Conservation (phyloP, 2,329 filamentous ascomycete species). For the Penicillium sp. region DNA sequence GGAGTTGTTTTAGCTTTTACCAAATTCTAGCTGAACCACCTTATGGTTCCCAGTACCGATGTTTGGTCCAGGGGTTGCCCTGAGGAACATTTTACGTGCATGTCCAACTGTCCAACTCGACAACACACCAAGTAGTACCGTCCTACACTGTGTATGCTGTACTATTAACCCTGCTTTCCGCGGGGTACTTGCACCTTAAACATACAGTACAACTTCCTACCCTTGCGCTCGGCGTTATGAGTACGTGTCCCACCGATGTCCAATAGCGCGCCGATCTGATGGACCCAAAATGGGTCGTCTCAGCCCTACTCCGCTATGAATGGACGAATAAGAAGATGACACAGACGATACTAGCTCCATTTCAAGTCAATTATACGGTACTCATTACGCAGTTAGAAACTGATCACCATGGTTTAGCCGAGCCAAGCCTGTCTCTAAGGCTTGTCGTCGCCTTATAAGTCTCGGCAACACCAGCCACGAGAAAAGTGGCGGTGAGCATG, state of each 20-base stretch:
- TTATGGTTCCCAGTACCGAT: neutral
- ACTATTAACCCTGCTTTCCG: neutral
- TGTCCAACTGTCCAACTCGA: neutral
- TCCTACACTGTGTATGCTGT: neutral
- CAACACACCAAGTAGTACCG: neutral
- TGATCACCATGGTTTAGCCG: neutral
- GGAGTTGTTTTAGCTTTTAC: neutral
- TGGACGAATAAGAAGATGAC: conserved; percentile 12
- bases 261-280: conserved; percentile 20
- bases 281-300: conserved; percentile 11
- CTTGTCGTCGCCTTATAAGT: conserved; percentile 29
- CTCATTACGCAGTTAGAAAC: conserved; percentile 1
- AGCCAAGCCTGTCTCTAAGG: conserved; percentile 30
- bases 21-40: neutral
- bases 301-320: conserved; percentile 22
- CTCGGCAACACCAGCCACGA: conserved; percentile 10
- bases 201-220: neutral
- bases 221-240: neutral
- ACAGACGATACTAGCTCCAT: neutral
- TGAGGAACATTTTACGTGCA: neutral
- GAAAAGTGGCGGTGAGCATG: conserved; percentile 18
- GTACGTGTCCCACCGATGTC: conserved; percentile 16
- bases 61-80: neutral
- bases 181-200: neutral
- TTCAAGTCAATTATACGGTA: neutral